Evolutionary conservation across 192 early-diverging fungal genomes (phyloP).

Genomic region (Fimicolochytrium jonesii): DNA sequence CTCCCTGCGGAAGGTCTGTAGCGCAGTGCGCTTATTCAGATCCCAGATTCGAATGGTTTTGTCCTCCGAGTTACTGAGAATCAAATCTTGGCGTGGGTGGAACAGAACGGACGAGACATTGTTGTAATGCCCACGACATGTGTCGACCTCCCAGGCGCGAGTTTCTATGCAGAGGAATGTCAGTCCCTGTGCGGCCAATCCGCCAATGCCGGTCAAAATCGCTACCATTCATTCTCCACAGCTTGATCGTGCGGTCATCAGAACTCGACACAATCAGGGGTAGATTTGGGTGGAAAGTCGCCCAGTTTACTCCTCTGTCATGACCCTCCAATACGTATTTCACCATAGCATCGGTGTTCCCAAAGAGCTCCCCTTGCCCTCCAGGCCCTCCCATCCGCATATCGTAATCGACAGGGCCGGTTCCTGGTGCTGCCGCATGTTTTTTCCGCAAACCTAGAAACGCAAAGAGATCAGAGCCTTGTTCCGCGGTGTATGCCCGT

Average conservation of each 20-base stretch:
- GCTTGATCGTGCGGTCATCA: conserved; percentile 96
- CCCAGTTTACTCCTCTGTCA: conserved; percentile 97
- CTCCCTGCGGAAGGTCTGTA: conserved; percentile 96
- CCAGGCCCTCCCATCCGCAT: conserved; percentile 21
- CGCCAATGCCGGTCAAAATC: neutral
- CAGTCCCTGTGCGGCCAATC: neutral
- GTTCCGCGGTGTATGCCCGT: no score
- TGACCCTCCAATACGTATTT: conserved; percentile 99
- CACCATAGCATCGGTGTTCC: conserved; percentile 90
- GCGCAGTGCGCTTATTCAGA: conserved; percentile 86
- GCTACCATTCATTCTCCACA: conserved; percentile 97
- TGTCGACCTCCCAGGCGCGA: conserved; percentile 99
- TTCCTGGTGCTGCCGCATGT: conserved; percentile 61
- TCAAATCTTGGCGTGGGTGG: conserved; percentile 94
- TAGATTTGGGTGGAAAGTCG: conserved; percentile 91
- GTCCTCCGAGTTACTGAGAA: conserved; percentile 92
- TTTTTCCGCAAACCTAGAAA: conserved; percentile 71
- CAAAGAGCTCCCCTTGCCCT: conserved; percentile 92
- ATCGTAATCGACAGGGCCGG: conserved; percentile 30
- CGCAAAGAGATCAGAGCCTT: no score
- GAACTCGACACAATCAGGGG: conserved; percentile 95
- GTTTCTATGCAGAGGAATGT: conserved; percentile 61
- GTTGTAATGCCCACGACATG: conserved; percentile 97
- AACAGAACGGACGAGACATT: conserved; percentile 92
- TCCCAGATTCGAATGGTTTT: conserved; percentile 99